Base-by-base conservation (phyloP, 345 rosid species). In the Aethionema arabicum region DNA sequence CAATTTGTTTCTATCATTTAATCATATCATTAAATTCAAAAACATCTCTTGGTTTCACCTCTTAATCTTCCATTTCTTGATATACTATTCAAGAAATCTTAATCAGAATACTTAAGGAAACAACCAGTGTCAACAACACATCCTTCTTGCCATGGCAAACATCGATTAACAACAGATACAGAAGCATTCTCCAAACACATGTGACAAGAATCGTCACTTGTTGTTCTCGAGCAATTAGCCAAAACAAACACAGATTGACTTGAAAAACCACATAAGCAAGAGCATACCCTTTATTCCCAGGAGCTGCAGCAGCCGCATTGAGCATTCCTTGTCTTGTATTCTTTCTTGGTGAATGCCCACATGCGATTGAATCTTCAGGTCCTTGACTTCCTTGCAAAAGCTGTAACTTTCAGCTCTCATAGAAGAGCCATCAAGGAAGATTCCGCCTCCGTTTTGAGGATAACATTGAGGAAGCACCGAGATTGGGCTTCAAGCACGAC, bases 371-470 rank as follows among this genome's bases (percentile, higher is more conserved):
- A 40, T 92, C 98, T 27, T 52, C 57, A 2, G 83, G 78, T 6
- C 98, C 96, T 27, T 76, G 50, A 78, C 80, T 71, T 92, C 85
- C 42, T 76, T 65, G 39, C 68, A 89, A 76, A 89, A 92, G 72
- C 91, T 86, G 48, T 89, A 92, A 67, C 89, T 92, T 79, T 77
- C 82, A 1, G 86, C 65, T 72, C 98, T 79, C 98, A 92, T 87
- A 82, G 89, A 92, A 76, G 96, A 92, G 1, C 98, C 98, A 3
- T 92, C 96, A 7, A 89, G 95, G 56, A 49, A 92, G 72, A 92
- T 81, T 50, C 90, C 65, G 4, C 96, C 98, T 0, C 91, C 85
- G 27, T 80, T 89, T 69, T 54, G 4, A 31, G 98, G 98, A 67
- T 82, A 92, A 76, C 98, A 92, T 57, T 89, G 83, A 0, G 98